Base-by-base conservation (phyloP, 164 flowering plant species). In the Houttuynia cordata region DNA sequence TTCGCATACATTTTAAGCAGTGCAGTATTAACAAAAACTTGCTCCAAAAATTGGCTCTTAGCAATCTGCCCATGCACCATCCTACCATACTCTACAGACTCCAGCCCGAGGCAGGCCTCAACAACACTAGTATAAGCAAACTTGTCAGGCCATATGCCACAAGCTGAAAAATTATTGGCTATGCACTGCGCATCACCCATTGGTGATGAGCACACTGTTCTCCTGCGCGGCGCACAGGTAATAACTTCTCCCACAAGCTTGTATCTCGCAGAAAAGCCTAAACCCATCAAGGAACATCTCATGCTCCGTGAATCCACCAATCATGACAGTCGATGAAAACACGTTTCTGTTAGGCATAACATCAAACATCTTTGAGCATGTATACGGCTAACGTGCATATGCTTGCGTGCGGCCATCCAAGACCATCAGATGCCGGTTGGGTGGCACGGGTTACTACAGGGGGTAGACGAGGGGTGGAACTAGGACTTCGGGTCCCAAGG, bases 301-400 rank as follows among this genome's bases (percentile, higher is more conserved):
- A 59, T 73, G 75, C 51, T 75, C 79, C 7, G 67, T 1, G 77
- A 75, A n/a, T 81, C 91, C 51, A 75, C 4, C 75, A 70, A 83
- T 79, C 80, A 85, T 78, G 53, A 71, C 78, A 2, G 84, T 85
- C 87, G 84, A 80, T 13, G 88, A 85, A 56, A 81, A 80, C 14
- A 70, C 70, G 59, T 83, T 80, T 69, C 73, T 80, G 0, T 67
- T 64, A 10, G 74, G 22, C 78, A 81, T 79, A 68, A 67, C 52
- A 53, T 68, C 75, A 56, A 85, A 83, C 65, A 85, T 64, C 23
- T 50, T 30, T 74, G 63, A 19, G 83, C 80, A 22, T 65, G 54
- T 3, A 25, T n/a, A n/a, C n/a, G n/a, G n/a, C n/a, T n/a, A n/a
- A n/a, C n/a, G n/a, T n/a, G n/a, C n/a, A n/a, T n/a, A n/a, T n/a